Conservation (phyloP, 106 monocot species). For the Dioscorea dumetorum region DNA sequence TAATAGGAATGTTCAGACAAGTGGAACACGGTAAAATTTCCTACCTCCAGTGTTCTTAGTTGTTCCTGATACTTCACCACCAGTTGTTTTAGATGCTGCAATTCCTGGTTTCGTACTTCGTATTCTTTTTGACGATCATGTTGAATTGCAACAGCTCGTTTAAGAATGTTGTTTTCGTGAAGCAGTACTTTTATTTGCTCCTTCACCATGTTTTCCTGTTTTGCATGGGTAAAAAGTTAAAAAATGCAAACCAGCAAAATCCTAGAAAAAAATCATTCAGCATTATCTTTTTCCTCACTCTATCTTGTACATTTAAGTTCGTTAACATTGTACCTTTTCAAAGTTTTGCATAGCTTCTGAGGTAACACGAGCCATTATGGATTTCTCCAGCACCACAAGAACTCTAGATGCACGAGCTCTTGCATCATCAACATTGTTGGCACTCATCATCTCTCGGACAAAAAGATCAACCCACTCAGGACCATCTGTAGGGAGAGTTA, state of each 20-base stretch:
- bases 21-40: not conserved
- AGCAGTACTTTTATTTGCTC: slow-evolving; percentile 53
- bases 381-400: slow-evolving; percentile 57
- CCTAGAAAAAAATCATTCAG: too few species aligned
- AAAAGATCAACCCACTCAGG: slow-evolving; percentile 87
- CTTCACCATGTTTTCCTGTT: slow-evolving; percentile 68
- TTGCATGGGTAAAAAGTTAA: not conserved
- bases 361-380: slow-evolving; percentile 27
- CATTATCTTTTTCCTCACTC: too few species aligned
- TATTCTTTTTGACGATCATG: slow-evolving; percentile 72
- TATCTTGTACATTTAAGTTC: not conserved
- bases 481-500: slow-evolving; percentile 16
- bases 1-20: not conserved
- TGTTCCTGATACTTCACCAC: slow-evolving; percentile 67
- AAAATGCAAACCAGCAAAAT: too few species aligned
- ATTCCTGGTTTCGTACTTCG: slow-evolving; percentile 44
- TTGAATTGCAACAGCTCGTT: slow-evolving; percentile 76
- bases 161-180: slow-evolving; percentile 61
- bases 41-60: slow-evolving; percentile 25
- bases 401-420: slow-evolving; percentile 56
- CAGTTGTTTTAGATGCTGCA: slow-evolving; percentile 62
- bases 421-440: slow-evolving; percentile 65
- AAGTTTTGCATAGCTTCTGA: slow-evolving; percentile 30
- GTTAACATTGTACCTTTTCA: slow-evolving; percentile 37
- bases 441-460: slow-evolving; percentile 74